Evolutionary conservation across 345 rosid species (phyloP), one percentile per base, ranked within the genome.

Genomic region (Melaleuca quinquenervia): DNA sequence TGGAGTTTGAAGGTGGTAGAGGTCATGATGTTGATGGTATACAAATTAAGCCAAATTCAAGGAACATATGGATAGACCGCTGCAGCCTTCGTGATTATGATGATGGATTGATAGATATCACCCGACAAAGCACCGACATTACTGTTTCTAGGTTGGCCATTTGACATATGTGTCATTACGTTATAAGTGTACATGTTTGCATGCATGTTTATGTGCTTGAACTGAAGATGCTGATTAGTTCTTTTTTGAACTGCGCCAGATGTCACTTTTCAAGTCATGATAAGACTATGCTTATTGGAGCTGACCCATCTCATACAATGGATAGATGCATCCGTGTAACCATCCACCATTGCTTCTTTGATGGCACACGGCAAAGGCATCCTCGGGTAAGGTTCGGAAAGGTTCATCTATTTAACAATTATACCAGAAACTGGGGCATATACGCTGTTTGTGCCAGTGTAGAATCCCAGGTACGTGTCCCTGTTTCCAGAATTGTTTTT

Each of bases 371-470:
- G 29, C 99, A 96, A 87, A 91, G 96, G 52, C 99, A 96, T 75
- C 99, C 99, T 88, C 99, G 98, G 20, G 95, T 96, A 87, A 92
- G 99, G 86, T 97, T 89, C 74, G 99, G 91, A 12, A 96, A 93
- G 91, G 93, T 97, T 52, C 99, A 96, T 92, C 87, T 97, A 82
- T 96, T 90, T 86, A 96, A 97, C 89, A 97, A 95, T 89, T 96
- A 96, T 86, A 95, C 97, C 85, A 92, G 97, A 89, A 88, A 94
- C 88, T 95, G 98, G 99, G 93, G 95, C 50, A 93, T 98, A 82
- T 98, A 98, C 44, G 99, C 99, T 45, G 95, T 98, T 76, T 95
- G 98, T 74, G 98, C 98, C 60, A 95, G 99, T 80, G 98, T 98
- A 11, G 99, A 96, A 89, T 88, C 99, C 87, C 96, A 98, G 98